These are phyloP conservation scores for Hypoxylon sp. DNA, from an alignment of 2,329 filamentous ascomycete genomes.

Conservation along the genomic window DNA sequence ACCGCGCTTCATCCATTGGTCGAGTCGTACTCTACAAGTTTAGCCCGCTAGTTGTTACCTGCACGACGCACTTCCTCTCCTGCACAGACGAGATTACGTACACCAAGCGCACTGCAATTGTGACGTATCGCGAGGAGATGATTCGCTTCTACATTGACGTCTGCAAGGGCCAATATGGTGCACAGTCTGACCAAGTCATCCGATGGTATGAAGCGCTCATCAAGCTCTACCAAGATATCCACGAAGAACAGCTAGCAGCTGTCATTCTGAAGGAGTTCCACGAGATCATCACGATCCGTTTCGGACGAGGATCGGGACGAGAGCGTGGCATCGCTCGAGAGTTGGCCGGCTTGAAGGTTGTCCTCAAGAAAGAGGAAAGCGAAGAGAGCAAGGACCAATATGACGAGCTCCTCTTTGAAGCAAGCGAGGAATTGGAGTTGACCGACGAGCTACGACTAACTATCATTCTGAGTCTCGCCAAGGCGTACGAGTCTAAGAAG, in stretches of 20 bases:
- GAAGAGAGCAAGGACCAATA: conserved; percentile 43
- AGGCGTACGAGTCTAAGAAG: conserved; percentile 46
- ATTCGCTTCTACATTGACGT: conserved; percentile 50
- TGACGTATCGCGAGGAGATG: conserved; percentile 50
- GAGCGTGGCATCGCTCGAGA: conserved; percentile 44
- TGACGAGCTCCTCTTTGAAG: conserved; percentile 48
- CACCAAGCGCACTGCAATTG: conserved; percentile 47
- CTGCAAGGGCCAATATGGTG: conserved; percentile 47
- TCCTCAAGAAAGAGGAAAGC: conserved; percentile 41
- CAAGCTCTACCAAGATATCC: conserved; percentile 49
- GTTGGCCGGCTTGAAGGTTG: conserved; percentile 48
- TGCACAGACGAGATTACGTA: conserved; percentile 48
- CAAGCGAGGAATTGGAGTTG: conserved; percentile 46
- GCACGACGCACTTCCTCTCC: conserved; percentile 48
- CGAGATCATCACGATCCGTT: conserved; percentile 45
- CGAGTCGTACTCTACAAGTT: conserved; percentile 45
- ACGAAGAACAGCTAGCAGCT: conserved; percentile 47
- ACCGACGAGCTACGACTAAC: conserved; percentile 46
- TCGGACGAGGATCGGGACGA: conserved; percentile 45
- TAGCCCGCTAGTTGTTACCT: conserved; percentile 46
- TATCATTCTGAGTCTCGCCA: conserved; percentile 48
- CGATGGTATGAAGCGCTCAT: conserved; percentile 48
- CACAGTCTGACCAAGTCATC: conserved; percentile 48
- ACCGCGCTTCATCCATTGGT: conserved; percentile 47
- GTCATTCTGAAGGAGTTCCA: conserved; percentile 47